A percentile compares a stretch with the other conserved stretches of the same genome.
phyloP scores from a whole-genome alignment of 306 rosid genomes.

The Fragaria iinumae region DNA sequence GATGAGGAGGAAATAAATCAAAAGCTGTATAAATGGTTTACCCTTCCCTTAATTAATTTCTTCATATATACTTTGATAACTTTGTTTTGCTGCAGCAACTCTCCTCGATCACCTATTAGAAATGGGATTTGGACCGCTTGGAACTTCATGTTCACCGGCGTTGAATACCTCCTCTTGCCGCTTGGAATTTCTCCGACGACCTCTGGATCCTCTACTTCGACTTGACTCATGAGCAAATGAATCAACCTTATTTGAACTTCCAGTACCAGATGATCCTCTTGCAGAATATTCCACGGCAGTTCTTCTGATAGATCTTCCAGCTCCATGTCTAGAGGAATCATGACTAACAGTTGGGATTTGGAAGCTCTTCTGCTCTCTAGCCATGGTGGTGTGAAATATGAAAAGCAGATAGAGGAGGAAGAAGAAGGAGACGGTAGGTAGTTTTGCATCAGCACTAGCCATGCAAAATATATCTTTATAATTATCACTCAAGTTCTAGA shows the following conservation, averaged over 20 bases:
- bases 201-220: slow-evolving; percentile 19
- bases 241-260: slow-evolving; percentile 20
- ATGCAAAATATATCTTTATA: slow-evolving; percentile 38
- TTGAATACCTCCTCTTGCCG: slow-evolving; percentile 50
- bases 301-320: slow-evolving; percentile 19
- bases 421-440: slow-evolving; percentile 32
- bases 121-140: slow-evolving; percentile 93
- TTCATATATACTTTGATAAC: slow-evolving; percentile 17
- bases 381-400: slow-evolving; percentile 34
- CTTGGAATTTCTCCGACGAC: slow-evolving; percentile 28
- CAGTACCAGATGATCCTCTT: slow-evolving; percentile 25
- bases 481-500: slow-evolving; percentile 27
- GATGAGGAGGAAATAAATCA: slow-evolving; percentile 1
- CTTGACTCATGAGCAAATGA: slow-evolving; percentile 6
- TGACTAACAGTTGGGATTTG: neutral
- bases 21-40: neutral
- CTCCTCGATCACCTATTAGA: slow-evolving; percentile 72
- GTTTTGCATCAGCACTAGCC: slow-evolving; percentile 46
- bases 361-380: slow-evolving; percentile 20
- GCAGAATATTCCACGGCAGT: slow-evolving; percentile 21
- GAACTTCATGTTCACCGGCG: slow-evolving; percentile 70
- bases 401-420: slow-evolving; percentile 50
- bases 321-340: slow-evolving; percentile 15
- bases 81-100: neutral
- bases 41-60: slow-evolving; percentile 2